Conservation (phyloP, 306 rosid genomes). For the Vachellia pachyceras region DNA sequence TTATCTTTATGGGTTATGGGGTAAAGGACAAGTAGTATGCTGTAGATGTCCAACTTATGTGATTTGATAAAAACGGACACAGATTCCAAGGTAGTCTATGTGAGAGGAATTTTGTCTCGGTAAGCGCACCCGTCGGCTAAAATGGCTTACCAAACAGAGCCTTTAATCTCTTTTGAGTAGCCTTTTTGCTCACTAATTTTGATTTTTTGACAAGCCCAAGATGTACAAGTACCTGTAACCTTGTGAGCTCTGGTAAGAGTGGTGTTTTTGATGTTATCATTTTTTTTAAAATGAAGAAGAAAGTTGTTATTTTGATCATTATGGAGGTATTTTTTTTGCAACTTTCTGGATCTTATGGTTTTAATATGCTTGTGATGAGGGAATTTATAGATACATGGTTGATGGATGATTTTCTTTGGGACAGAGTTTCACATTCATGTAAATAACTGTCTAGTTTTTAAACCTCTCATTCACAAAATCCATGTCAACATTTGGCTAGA, state of each 20-base stretch:
- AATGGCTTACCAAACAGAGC: too few relatives aligned
- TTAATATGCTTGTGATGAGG: constrained; percentile 23
- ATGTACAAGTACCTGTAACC: not conserved
- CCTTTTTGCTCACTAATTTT: not conserved
- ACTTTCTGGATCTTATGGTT: not conserved
- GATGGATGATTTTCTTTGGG: constrained; percentile 31
- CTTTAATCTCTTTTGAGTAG: not conserved
- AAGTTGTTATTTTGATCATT: constrained; percentile 15
- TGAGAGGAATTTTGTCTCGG: too few relatives aligned
- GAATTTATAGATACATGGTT: constrained; percentile 26
- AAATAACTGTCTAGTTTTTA: constrained; percentile 19
- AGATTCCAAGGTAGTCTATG: too few relatives aligned
- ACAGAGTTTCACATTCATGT: not conserved
- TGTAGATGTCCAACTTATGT: not conserved
- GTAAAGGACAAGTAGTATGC: constrained; percentile 3
- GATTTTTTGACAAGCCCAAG: not conserved
- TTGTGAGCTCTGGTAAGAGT: not conserved
- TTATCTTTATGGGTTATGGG: not conserved
- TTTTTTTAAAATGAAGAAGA: not conserved
- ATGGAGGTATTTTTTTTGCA: constrained; percentile 5
- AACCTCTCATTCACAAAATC: constrained; percentile 21
- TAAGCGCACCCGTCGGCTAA: too few relatives aligned
- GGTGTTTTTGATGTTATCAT: not conserved
- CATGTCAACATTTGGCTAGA: constrained; percentile 8
- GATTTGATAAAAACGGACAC: too few relatives aligned